phyloP scores from a whole-genome alignment of 2,329 filamentous ascomycete species.

The Elsinoe arachidis region DNA sequence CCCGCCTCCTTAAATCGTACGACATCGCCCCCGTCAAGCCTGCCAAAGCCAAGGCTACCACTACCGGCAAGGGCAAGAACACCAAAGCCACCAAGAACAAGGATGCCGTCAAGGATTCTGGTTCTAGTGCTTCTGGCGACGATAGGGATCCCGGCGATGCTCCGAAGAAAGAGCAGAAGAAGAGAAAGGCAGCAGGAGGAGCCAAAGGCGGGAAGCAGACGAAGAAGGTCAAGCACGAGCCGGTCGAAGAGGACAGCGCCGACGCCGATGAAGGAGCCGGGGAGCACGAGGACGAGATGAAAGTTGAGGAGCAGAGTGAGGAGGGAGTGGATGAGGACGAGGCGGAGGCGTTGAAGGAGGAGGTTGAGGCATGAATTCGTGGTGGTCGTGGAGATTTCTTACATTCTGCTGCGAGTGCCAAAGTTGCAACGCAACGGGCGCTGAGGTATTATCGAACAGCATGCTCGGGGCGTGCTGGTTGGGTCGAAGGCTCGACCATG shows the following conservation, averaged over 20 bases:
- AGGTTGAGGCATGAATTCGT: not conserved
- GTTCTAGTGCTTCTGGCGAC: constrained; percentile 9
- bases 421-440: too few species aligned
- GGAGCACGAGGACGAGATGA: not conserved
- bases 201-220: constrained; percentile 9
- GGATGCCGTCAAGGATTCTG: constrained; percentile 9
- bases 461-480: too few species aligned
- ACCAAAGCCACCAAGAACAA: constrained; percentile 6
- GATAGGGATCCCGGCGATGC: constrained; percentile 11
- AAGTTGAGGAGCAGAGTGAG: constrained; percentile 11
- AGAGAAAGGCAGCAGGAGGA: constrained; percentile 14
- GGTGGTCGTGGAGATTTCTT: not conserved
- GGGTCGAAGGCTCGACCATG: too few species aligned
- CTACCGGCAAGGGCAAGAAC: not conserved
- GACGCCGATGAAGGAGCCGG: not conserved
- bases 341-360: constrained; percentile 3
- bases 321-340: constrained; percentile 4
- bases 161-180: constrained; percentile 13
- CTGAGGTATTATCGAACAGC: too few species aligned
- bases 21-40: constrained; percentile 33
- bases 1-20: constrained; percentile 55
- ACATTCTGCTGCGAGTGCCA: too few species aligned
- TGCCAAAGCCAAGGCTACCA: not conserved
- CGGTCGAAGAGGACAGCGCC: constrained; percentile 6
- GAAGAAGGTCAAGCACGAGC: constrained; percentile 15